Conservation (phyloP, 495 filamentous ascomycete genomes). For the Penicillium ucsense region DNA sequence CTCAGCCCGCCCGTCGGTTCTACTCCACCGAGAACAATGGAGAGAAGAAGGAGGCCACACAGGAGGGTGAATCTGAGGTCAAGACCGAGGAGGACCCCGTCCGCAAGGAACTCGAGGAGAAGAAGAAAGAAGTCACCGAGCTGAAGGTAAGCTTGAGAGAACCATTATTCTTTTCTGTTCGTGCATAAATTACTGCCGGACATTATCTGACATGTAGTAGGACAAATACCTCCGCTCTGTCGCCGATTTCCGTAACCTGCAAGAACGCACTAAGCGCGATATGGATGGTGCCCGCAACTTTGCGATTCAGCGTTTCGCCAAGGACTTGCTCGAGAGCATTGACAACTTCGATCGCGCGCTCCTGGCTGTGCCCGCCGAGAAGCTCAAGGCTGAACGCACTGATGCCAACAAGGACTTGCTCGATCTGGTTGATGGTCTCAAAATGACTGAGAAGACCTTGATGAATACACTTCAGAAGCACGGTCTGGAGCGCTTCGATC, state of each 20-base stretch:
- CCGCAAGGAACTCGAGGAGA: constrained; percentile 65
- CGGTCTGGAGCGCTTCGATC: constrained; percentile 83
- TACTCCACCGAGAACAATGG: constrained; percentile 33
- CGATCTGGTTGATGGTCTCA: constrained; percentile 76
- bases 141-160: constrained; percentile 57
- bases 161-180: too few species aligned
- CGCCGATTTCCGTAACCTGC: constrained; percentile 94
- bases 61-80: constrained; percentile 23
- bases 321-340: constrained; percentile 85
- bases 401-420: constrained; percentile 55
- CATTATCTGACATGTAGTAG: constrained; percentile 31
- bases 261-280: constrained; percentile 88
- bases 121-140: constrained; percentile 73
- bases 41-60: constrained; percentile 12
- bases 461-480: constrained; percentile 87
- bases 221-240: constrained; percentile 88
- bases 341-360: constrained; percentile 97
- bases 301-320: constrained; percentile 88
- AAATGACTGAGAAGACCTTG: constrained; percentile 88
- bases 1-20: constrained; percentile 19
- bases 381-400: constrained; percentile 41
- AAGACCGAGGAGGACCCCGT: constrained; percentile 38
- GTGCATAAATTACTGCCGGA: too few species aligned
- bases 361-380: constrained; percentile 61
- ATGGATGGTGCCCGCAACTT: constrained; percentile 79